Evolutionary conservation across 2,329 filamentous ascomycete genomes (phyloP), one percentile per base, ranked within the genome.

Genomic region (Diaporthe citrichinensis): DNA sequence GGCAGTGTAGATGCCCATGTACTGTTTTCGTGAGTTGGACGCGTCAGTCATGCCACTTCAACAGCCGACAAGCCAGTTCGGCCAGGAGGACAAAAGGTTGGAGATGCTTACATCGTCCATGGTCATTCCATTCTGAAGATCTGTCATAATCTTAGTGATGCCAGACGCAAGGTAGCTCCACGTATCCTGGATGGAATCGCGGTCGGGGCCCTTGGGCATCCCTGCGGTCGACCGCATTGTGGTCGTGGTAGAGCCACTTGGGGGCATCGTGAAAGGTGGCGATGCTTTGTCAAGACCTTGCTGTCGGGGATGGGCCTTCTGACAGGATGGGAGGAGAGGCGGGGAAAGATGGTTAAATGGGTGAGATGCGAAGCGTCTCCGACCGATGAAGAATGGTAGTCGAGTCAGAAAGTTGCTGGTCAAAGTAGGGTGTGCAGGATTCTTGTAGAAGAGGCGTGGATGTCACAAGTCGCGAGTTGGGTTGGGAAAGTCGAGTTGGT

Each of bases 1-100:
- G 77, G 96, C 95, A 72, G 96, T 98, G 86, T 98, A 98, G 76
- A 98, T 92, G 74, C 94, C 95, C 96, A 98, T 98, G 86, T 98
- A 98, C 89, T 94, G 82, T 36, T 77, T 65, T 74, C 59, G n/a
- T 6, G 20, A 20, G 31, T 44, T 9, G 2, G 23, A 57, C n/a
- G 67, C 25, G n/a, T 68, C 55, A 61, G 77, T 80, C 44, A n/a
- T 31, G 34, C 31, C 80, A 76, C 6, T 49, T 53, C 39, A 46
- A 61, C 44, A 73, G 78, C 73, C 78, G 8, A 78, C 58, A 71
- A 57, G 68, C 25, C 41, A 61, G 36, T 6, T 39, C 12, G 25
- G 15, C 31, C 41, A 20, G 28, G 3, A 17, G 15, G n/a, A 31
- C 23, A 65, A 65, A 31, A 34, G 77, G 36, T 58, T 49, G 23